phyloP scores from a whole-genome alignment of 768 basidiomycete genomes.

The Amanita subjunquillea region DNA sequence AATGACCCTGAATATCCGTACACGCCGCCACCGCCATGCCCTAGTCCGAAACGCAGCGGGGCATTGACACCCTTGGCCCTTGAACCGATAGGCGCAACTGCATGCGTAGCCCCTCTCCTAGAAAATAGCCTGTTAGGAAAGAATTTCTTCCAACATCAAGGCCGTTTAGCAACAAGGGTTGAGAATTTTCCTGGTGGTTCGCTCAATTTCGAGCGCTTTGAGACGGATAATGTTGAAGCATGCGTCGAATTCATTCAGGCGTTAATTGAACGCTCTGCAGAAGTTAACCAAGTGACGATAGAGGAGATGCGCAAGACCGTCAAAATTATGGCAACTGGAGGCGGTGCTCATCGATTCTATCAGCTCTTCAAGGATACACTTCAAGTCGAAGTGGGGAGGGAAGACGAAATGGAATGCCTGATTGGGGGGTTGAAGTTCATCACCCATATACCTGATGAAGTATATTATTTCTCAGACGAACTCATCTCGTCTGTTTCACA shows the following conservation, averaged over 20 bases:
- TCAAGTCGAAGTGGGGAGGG: constrained; percentile 75
- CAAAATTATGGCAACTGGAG: constrained; percentile 97
- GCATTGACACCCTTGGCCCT: constrained; percentile 79
- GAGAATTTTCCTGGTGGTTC: constrained; percentile 88
- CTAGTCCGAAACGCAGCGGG: constrained; percentile 42
- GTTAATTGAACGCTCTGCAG: constrained; percentile 79
- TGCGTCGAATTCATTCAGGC: constrained; percentile 82
- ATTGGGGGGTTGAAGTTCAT: constrained; percentile 96
- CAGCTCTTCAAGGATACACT: constrained; percentile 66
- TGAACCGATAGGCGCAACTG: constrained; percentile 31
- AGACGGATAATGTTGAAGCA: constrained; percentile 79
- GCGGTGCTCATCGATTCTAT: constrained; percentile 93
- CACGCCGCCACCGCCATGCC: constrained; percentile 20
- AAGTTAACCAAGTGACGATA: constrained; percentile 76
- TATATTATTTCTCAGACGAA: constrained; percentile 97
- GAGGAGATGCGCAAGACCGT: constrained; percentile 88
- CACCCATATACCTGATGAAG: constrained; percentile 91
- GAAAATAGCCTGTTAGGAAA: constrained; percentile 40
- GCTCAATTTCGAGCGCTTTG: constrained; percentile 95
- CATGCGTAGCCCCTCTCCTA: constrained; percentile 26
- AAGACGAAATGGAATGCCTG: constrained; percentile 99
- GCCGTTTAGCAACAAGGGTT: constrained; percentile 13
- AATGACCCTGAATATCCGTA: constrained; percentile 19
- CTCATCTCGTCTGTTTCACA: constrained; percentile 64
- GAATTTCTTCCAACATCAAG: constrained; percentile 57